Base-by-base conservation (phyloP, 306 rosid genomes). In the Sphenostylis stenocarpa region DNA sequence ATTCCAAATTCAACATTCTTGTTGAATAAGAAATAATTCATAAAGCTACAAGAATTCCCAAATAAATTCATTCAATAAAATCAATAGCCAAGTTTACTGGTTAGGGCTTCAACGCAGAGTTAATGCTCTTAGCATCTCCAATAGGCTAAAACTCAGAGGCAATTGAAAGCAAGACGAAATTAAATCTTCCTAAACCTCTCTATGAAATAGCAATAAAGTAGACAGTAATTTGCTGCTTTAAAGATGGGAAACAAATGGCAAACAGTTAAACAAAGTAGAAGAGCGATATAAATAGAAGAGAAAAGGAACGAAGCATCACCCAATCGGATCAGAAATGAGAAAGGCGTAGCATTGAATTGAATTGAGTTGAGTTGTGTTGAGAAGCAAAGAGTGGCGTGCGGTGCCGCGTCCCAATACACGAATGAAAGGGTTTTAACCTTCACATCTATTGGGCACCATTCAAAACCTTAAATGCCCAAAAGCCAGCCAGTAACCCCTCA, bases 231-330 rank as follows among this genome's bases (percentile, higher is more conserved):
- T 77, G 74, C 47, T 29, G 8, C 60, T 60, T 47, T 7, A 44
- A 31, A 26, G 16, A 19, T 52, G 65, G 26, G 4, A 44, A 67
- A 26, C 24, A 65, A 52, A 39, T 38, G 16, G 2, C 23, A 65
- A 55, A 55, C 33, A 51, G 53, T 23, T 5, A 49, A 76, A 34
- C 9, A 57, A 24, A 33, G 17, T 15, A 8, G 53, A 24, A 49
- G 16, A 11, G 6, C 55, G 8, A 23, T 28, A 6, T 6, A 2
- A 0, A 65, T 20, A 63, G 6, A 23, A 69, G 19, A 33, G 29
- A 47, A 47, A 29, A 17, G 72, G 26, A 51, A 36, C 2, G 77
- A 60, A 78, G 63, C 82, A 71, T 48, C 44, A 71, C 83, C 83
- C 64, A 61, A 70, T 17, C 48, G 57, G 72, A 79, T 61, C 72